Percentiles rank a stretch among this genome's conserved stretches.
phyloP scores from a whole-genome alignment of 768 basidiomycete genomes.

The Collybiopsis confluens region DNA sequence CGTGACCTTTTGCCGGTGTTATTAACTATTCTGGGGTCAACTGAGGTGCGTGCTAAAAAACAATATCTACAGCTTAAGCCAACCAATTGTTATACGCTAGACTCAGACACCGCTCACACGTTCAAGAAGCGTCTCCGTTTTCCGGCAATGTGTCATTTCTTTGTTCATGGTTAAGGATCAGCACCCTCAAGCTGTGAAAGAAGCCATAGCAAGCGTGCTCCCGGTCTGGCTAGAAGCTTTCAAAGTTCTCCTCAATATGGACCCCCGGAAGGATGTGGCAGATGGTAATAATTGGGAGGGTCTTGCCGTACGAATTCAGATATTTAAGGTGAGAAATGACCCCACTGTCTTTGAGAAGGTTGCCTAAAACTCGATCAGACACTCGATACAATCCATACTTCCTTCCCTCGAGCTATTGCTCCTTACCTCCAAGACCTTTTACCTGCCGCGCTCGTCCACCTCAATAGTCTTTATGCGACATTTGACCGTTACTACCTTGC shows the following conservation, averaged over 20 bases:
- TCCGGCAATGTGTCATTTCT: slow-evolving; percentile 84
- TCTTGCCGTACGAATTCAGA: slow-evolving; percentile 71
- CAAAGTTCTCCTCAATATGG: slow-evolving; percentile 63
- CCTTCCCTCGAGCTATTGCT: slow-evolving; percentile 73
- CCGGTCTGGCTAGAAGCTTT: slow-evolving; percentile 94
- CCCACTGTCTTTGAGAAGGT: too few species aligned
- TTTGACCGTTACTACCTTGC: slow-evolving; percentile 63
- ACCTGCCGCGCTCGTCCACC: slow-evolving; percentile 51
- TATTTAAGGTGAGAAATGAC: slow-evolving; percentile 64
- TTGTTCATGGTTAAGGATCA: slow-evolving; percentile 95
- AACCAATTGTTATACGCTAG: slow-evolving; percentile 23
- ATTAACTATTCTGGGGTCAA: slow-evolving; percentile 70
- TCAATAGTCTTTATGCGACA: slow-evolving; percentile 52
- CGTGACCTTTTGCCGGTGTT: slow-evolving; percentile 85
- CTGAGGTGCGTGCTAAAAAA: slow-evolving; percentile 45
- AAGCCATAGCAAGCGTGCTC: slow-evolving; percentile 74
- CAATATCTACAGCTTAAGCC: too few species aligned
- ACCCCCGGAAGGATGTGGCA: slow-evolving; percentile 59
- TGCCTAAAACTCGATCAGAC: slow-evolving; percentile 41
- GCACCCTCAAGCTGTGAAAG: slow-evolving; percentile 81
- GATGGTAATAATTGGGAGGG: slow-evolving; percentile 73
- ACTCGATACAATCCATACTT: slow-evolving; percentile 71
- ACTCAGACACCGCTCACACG: slow-evolving; percentile 78
- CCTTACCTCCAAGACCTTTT: slow-evolving; percentile 62
- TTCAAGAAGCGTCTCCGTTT: slow-evolving; percentile 81